Percentiles rank a stretch among this genome's conserved stretches.
These are phyloP conservation scores for Populus hybrid DNA, from an alignment of 441 rosid species.

Conservation along the genomic window DNA sequence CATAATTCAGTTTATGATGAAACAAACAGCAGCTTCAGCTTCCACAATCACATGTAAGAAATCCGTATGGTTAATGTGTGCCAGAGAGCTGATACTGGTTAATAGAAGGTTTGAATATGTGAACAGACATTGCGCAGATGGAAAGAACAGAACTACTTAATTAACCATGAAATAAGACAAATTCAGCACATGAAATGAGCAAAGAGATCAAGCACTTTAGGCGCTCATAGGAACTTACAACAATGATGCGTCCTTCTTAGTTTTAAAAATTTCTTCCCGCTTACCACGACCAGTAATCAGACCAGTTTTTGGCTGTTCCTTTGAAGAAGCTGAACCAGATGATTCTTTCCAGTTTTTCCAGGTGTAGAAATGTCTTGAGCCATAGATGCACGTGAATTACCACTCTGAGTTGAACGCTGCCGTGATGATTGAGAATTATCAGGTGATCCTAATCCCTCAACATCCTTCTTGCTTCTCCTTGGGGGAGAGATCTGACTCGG, in stretches of 20 bases:
- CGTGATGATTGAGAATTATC: slow-evolving; percentile 14
- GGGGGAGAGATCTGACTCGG: slow-evolving; percentile 47
- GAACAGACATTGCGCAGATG: not conserved
- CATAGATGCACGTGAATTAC: slow-evolving; percentile 22
- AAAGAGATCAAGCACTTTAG: not conserved
- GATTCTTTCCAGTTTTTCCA: slow-evolving; percentile 44
- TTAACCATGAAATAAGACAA: too few relatives aligned
- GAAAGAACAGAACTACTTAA: not conserved
- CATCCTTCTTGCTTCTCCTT: slow-evolving; percentile 32
- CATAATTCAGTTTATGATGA: not conserved
- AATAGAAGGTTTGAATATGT: not conserved
- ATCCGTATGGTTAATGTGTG: not conserved
- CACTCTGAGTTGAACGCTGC: slow-evolving; percentile 14
- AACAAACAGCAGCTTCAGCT: not conserved
- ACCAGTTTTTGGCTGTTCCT: slow-evolving; percentile 53
- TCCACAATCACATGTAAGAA: not conserved
- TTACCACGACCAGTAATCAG: slow-evolving; percentile 66
- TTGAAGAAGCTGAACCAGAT: slow-evolving; percentile 30
- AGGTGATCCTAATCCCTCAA: slow-evolving; percentile 5
- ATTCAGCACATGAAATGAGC: too few relatives aligned
- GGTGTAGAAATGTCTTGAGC: slow-evolving; percentile 56
- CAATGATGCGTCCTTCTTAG: slow-evolving; percentile 51
- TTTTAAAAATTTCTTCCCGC: slow-evolving; percentile 52
- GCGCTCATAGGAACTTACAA: slow-evolving; percentile 36
- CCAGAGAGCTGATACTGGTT: too few relatives aligned